Conservation (phyloP, 1,284 basidiomycete genomes). For the Phellinidium pouzarii region DNA sequence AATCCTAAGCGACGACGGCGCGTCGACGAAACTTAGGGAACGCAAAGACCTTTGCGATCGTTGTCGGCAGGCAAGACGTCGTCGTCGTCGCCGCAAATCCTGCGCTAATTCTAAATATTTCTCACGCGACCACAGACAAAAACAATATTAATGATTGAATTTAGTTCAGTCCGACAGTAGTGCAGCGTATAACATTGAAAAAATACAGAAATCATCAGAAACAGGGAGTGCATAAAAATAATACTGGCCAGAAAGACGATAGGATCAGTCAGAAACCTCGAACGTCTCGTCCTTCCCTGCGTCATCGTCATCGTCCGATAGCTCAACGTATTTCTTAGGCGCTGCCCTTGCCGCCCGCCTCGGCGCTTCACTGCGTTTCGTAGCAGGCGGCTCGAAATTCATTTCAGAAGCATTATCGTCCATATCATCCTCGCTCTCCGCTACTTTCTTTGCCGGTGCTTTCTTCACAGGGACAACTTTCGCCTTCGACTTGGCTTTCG, state of each 20-base stretch:
- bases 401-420: conserved; percentile 19
- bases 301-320: conserved; percentile 32
- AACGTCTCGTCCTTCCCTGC: conserved; percentile 24
- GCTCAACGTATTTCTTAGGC: conserved; percentile 35
- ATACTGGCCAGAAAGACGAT: neutral
- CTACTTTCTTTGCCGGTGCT: conserved; percentile 20
- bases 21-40: neutral
- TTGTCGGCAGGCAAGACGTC: conserved; percentile 1
- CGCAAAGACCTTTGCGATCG: neutral
- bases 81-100: conserved; percentile 1
- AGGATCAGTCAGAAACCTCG: conserved; percentile 18
- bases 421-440: conserved; percentile 24
- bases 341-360: conserved; percentile 31
- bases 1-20: neutral
- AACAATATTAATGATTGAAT: no score
- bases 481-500: conserved; percentile 8
- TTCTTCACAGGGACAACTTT: conserved; percentile 15
- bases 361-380: conserved; percentile 28
- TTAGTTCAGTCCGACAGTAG: neutral
- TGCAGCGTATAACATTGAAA: neutral
- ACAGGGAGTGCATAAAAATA: neutral
- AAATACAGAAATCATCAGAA: neutral
- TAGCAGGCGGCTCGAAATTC: conserved; percentile 21
- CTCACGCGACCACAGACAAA: no score
- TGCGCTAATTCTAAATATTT: neutral